These are phyloP conservation scores for Wickerhamiella azymoides DNA, from an alignment of 805 yeast genomes.

Conservation along the genomic window DNA sequence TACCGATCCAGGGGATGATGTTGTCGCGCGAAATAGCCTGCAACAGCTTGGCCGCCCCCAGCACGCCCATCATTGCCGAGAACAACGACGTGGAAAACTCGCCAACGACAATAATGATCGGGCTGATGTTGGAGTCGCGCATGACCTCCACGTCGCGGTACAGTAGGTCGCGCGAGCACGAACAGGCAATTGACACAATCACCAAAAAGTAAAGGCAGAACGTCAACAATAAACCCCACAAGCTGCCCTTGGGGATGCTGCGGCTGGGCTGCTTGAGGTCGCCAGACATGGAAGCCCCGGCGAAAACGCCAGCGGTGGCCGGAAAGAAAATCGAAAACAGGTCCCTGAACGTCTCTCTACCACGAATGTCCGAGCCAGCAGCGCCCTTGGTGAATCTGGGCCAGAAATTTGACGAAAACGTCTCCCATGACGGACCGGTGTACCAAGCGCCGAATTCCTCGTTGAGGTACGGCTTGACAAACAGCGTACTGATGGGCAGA, in stretches of 20 bases:
- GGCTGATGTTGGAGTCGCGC: slow-evolving; percentile 63
- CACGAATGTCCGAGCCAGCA: slow-evolving; percentile 61
- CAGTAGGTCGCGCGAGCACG: slow-evolving; percentile 68
- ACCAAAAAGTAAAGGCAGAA: slow-evolving; percentile 68
- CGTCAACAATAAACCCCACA: slow-evolving; percentile 68
- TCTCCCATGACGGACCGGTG: slow-evolving; percentile 61
- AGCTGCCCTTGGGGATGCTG: slow-evolving; percentile 87
- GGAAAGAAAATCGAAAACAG: slow-evolving; percentile 94
- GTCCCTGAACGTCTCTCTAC: slow-evolving; percentile 64
- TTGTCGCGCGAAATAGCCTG: slow-evolving; percentile 85
- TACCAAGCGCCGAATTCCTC: slow-evolving; percentile 29
- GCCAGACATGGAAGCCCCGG: slow-evolving; percentile 98
- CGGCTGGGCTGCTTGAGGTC: slow-evolving; percentile 74
- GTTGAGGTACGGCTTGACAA: slow-evolving; percentile 44
- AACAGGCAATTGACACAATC: slow-evolving; percentile 61
- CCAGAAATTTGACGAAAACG: slow-evolving; percentile 48
- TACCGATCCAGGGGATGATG: slow-evolving; percentile 63
- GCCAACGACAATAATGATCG: slow-evolving; percentile 63
- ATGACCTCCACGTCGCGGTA: slow-evolving; percentile 71
- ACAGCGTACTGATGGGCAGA: slow-evolving; percentile 62
- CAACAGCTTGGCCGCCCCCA: slow-evolving; percentile 84
- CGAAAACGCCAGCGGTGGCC: slow-evolving; percentile 96
- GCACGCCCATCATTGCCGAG: slow-evolving; percentile 87
- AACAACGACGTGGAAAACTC: slow-evolving; percentile 84
- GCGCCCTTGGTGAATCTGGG: slow-evolving; percentile 84